These are phyloP conservation scores for Quercus wislizeni DNA, from an alignment of 306 rosid genomes.

Conservation along the genomic window DNA sequence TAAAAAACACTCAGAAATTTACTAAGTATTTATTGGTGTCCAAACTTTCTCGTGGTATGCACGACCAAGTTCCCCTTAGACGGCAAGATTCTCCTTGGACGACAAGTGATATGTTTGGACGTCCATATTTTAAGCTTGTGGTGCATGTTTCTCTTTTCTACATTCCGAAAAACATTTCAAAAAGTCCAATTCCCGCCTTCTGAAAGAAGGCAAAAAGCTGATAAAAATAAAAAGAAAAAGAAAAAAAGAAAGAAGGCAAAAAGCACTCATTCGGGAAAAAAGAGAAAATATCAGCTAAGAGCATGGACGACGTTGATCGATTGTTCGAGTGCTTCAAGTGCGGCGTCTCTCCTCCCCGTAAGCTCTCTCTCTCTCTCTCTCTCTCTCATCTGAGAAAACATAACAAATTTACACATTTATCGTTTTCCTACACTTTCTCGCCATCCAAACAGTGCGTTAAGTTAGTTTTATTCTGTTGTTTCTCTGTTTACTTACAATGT, in stretches of 20 bases:
- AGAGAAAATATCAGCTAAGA: slow-evolving; percentile 27
- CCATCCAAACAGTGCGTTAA: background rate
- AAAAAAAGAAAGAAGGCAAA: background rate
- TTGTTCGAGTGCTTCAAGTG: slow-evolving; percentile 84
- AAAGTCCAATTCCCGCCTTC: no score
- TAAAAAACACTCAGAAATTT: no score
- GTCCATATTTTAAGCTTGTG: no score
- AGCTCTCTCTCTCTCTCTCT: slow-evolving; percentile 11
- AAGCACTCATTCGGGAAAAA: background rate
- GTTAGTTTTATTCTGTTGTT: background rate
- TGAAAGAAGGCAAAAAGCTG: no score
- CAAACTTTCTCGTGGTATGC: no score
- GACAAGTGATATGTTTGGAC: no score
- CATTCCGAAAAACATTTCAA: no score
- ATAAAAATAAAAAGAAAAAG: no score
- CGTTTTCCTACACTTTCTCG: background rate
- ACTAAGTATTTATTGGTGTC: no score
- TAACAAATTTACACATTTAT: background rate
- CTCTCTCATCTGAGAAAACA: background rate
- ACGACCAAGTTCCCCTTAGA: no score
- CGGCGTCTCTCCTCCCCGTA: slow-evolving; percentile 89
- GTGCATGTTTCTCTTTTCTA: no score
- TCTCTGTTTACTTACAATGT: background rate
- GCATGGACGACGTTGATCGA: slow-evolving; percentile 84
- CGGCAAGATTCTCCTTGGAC: no score